Base-by-base conservation (phyloP, 768 basidiomycete species). In the Neoboletus magnificus region DNA sequence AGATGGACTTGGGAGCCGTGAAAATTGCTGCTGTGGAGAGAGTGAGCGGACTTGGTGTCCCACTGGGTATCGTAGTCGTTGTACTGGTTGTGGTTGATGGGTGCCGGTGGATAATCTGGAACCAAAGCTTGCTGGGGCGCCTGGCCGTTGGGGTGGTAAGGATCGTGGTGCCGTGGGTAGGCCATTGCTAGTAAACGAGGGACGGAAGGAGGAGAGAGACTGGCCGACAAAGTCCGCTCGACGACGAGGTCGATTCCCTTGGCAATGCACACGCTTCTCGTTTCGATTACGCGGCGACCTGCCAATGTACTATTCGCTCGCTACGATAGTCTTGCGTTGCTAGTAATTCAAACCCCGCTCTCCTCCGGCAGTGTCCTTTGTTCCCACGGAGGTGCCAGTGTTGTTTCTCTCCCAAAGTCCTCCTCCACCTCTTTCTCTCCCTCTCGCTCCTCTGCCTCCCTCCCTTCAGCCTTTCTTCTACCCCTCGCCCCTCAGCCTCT, bases 1-100 rank as follows among this genome's bases (percentile, higher is more conserved):
- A 91, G 82, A 66, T 90, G 87, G 27, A 76, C 82, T 63, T 90
- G 87, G 5, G 89, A 91, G 70, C 86, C 83, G 61, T 77, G 78
- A 62, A 79, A 81, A 29, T n/a, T 48, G 23, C 47, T 60, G 68
- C 79, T 81, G 62, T 85, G 86, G 67, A 81, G 82, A 27, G 86
- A 87, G 56, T 84, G 82, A 44, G 76, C 72, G 5, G 82, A 85
- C 64, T 77, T 80, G 45, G 66, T 20, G 22, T 81, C 80, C 80
- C 79, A 81, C 1, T 79, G 78, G 40, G 66, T 54, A 48, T 75
- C 72, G 56, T 71, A 66, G 25, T 82, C 77, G 58, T 76, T 70
- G 59, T 82, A 79, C 55, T 78, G 77, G 59, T 75, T 72, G 30
- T 70, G 33, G 11, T 53, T 59, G 32, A 57, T 56, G 61, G 58